Percentiles rank a stretch among this genome's conserved stretches.
Conservation (phyloP, 2,329 filamentous ascomycete genomes). For the Monilinia vaccinii-corymbosi region DNA sequence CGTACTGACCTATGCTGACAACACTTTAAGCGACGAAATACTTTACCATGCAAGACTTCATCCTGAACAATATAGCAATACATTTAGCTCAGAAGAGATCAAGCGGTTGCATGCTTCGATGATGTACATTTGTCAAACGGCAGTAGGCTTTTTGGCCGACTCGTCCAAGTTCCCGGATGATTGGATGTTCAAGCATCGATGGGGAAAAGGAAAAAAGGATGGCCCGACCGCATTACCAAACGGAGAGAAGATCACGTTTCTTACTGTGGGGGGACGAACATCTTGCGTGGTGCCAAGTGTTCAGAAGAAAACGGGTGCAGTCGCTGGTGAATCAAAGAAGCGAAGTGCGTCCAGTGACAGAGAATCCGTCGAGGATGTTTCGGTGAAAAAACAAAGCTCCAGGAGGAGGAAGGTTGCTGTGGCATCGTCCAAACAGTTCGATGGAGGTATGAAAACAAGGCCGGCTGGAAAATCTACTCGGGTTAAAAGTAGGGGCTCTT, state of each 20-base stretch:
- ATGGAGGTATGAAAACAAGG: background rate
- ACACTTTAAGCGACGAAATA: slow-evolving; percentile 60
- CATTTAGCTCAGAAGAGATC: slow-evolving; percentile 64
- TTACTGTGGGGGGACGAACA: slow-evolving; percentile 85
- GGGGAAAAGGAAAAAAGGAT: slow-evolving; percentile 79
- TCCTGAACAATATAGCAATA: slow-evolving; percentile 86
- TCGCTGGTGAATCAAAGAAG: slow-evolving; percentile 25
- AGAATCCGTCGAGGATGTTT: slow-evolving; percentile 16
- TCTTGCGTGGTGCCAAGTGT: slow-evolving; percentile 78
- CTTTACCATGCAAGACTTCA: slow-evolving; percentile 83
- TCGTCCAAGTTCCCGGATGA: slow-evolving; percentile 75
- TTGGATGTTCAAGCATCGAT: slow-evolving; percentile 84
- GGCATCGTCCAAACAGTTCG: background rate
- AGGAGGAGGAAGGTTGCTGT: slow-evolving; percentile 7
- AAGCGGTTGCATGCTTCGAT: slow-evolving; percentile 63
- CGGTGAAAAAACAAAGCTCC: background rate
- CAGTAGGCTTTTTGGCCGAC: slow-evolving; percentile 71
- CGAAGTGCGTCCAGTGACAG: slow-evolving; percentile 35
- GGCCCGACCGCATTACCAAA: slow-evolving; percentile 61
- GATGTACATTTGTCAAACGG: slow-evolving; percentile 68
- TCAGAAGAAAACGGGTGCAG: slow-evolving; percentile 61
- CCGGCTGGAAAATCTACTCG: background rate
- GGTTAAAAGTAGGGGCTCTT: background rate
- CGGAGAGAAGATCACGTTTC: slow-evolving; percentile 73
- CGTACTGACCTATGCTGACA: background rate